phyloP scores from a whole-genome alignment of 371 early-diverging fungal genomes.

The Mucor lusitanicus region DNA sequence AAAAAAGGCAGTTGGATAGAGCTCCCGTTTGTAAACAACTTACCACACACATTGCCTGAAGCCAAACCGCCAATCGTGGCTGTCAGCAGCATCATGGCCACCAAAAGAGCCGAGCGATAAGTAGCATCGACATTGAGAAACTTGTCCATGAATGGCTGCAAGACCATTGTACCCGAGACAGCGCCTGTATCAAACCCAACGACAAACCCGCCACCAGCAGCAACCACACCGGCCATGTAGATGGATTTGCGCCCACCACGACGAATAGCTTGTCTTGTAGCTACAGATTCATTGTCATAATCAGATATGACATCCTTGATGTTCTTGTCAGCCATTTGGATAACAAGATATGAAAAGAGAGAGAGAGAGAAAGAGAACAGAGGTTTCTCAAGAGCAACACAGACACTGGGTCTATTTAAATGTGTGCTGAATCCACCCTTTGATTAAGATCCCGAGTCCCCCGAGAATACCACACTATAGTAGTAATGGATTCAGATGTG shows the following conservation, averaged over 20 bases:
- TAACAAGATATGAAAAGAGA: background rate
- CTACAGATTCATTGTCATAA: slow-evolving; percentile 15
- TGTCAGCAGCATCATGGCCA: slow-evolving; percentile 46
- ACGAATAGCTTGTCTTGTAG: slow-evolving; percentile 5
- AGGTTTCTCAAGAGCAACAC: background rate
- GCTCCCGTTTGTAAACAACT: no score
- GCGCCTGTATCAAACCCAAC: slow-evolving; percentile 24
- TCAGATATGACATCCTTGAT: background rate
- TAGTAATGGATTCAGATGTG: background rate
- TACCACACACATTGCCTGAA: slow-evolving; percentile 48
- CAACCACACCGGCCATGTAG: slow-evolving; percentile 25
- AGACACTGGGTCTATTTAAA: background rate
- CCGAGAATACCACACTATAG: background rate
- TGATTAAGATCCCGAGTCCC: background rate
- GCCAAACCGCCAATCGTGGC: slow-evolving; percentile 48
- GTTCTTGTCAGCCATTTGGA: slow-evolving; percentile 8
- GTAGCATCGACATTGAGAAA: slow-evolving; percentile 25
- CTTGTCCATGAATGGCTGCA: slow-evolving; percentile 24
- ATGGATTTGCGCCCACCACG: slow-evolving; percentile 28
- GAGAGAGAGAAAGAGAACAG: background rate
- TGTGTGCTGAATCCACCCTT: background rate
- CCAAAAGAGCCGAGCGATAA: slow-evolving; percentile 46
- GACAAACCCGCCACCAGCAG: slow-evolving; percentile 27
- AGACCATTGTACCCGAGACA: slow-evolving; percentile 17
- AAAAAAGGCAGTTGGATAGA: no score